Percentiles rank a stretch among this genome's conserved stretches.
phyloP scores from a whole-genome alignment of 1,284 basidiomycete species.

The Cutaneotrichosporon spelunceum region DNA sequence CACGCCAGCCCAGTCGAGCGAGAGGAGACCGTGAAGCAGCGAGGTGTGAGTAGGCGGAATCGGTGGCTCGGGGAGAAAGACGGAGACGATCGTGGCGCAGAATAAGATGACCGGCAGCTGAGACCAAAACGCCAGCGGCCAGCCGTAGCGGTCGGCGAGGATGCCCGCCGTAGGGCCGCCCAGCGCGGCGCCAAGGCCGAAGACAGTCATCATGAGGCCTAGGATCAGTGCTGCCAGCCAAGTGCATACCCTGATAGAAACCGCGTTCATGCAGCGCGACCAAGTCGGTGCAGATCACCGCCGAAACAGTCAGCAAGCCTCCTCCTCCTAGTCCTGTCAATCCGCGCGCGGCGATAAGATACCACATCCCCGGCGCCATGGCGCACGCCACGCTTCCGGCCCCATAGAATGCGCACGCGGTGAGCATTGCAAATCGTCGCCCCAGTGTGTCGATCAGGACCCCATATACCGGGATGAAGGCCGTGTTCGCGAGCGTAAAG shows the following conservation, averaged over 20 bases:
- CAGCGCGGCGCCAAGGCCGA: conserved; percentile 44
- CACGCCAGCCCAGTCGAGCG: conserved; percentile 45
- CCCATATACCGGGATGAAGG: conserved; percentile 50
- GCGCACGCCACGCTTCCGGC: conserved; percentile 45
- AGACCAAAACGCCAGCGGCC: conserved; percentile 47
- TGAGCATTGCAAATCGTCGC: conserved; percentile 44
- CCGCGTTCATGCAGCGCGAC: conserved; percentile 49
- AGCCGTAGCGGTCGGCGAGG: conserved; percentile 45
- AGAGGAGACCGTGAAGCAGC: conserved; percentile 32
- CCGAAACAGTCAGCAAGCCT: conserved; percentile 48
- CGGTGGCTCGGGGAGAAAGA: conserved; percentile 41
- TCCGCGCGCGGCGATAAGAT: conserved; percentile 44
- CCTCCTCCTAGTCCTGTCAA: conserved; percentile 50
- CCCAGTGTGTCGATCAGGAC: conserved; percentile 50
- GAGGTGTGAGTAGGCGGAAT: conserved; percentile 39
- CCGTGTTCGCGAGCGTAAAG: conserved; percentile 46
- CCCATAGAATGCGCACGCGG: conserved; percentile 43
- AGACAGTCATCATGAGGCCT: conserved; percentile 51
- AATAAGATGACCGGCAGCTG: conserved; percentile 41
- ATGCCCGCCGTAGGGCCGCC: conserved; percentile 49
- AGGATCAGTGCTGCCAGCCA: background rate
- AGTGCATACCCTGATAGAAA: conserved; percentile 46
- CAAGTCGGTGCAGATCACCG: conserved; percentile 51
- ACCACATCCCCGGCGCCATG: conserved; percentile 38
- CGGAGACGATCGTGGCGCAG: conserved; percentile 33